Evolutionary conservation across 768 basidiomycete species (phyloP).

Genomic region (Boletus huronensis): DNA sequence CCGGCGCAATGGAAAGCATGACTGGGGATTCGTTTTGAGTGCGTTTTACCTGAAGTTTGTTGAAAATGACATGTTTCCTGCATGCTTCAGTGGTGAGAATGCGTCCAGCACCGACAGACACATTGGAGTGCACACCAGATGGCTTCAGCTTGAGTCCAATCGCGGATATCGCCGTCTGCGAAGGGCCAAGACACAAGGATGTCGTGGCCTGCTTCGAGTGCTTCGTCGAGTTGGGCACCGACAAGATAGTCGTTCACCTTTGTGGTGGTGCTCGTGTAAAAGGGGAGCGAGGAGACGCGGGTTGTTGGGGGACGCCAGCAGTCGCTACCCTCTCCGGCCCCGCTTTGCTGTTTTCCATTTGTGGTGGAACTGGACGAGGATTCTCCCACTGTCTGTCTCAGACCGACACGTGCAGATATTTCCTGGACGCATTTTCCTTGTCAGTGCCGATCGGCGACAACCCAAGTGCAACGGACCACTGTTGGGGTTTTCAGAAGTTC

Average conservation of each 20-base stretch:
- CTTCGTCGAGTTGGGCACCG: conserved; percentile 76
- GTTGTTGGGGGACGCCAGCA: conserved; percentile 38
- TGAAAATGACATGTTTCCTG: conserved; percentile 87
- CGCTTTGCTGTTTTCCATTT: conserved; percentile 23
- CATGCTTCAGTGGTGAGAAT: conserved; percentile 4
- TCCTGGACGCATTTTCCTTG: conserved; percentile 46
- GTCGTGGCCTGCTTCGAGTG: conserved; percentile 69
- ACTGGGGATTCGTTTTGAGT: conserved; percentile 87
- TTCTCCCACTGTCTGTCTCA: conserved; percentile 43
- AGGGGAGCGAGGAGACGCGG: conserved; percentile 46
- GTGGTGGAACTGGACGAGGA: conserved; percentile 24
- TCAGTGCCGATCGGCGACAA: conserved; percentile 1
- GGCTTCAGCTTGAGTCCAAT: conserved; percentile 86
- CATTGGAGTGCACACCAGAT: conserved; percentile 60
- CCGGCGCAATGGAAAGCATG: conserved; percentile 64
- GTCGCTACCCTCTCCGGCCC: conserved; percentile 14
- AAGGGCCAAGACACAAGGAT: conserved; percentile 81
- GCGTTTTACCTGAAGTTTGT: conserved; percentile 68
- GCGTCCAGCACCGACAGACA: background rate
- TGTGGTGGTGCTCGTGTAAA: conserved; percentile 40
- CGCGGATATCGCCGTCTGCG: conserved; percentile 62
- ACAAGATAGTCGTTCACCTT: conserved; percentile 80
- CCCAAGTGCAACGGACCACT: conserved; percentile 49
- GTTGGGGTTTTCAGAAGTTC: conserved; percentile 77
- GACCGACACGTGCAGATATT: conserved; percentile 74